Evolutionary conservation across 805 yeast genomes (phyloP).

Genomic region (Wickerhamiella sergipiensis): DNA sequence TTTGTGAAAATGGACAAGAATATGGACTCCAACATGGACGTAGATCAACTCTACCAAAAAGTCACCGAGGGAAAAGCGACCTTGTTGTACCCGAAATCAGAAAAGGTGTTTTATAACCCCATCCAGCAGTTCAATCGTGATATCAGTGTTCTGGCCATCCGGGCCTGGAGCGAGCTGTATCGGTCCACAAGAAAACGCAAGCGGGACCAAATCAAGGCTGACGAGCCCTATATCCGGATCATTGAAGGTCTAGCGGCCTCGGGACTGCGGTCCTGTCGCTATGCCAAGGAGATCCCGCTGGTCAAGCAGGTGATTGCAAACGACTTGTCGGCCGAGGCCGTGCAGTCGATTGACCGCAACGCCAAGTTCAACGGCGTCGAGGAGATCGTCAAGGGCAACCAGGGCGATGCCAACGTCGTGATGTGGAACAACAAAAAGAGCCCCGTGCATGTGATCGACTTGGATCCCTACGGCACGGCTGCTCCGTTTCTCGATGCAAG

Average conservation of each 20-base stretch:
- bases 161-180: slow-evolving; percentile 68
- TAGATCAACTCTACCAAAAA: slow-evolving; percentile 4
- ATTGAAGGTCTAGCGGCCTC: slow-evolving; percentile 91
- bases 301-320: slow-evolving; percentile 71
- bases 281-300: slow-evolving; percentile 79
- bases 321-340: slow-evolving; percentile 79
- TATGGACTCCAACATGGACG: background rate
- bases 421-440: slow-evolving; percentile 38
- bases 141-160: slow-evolving; percentile 67
- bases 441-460: slow-evolving; percentile 71
- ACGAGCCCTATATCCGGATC: slow-evolving; percentile 44
- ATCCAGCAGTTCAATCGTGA: slow-evolving; percentile 96
- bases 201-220: slow-evolving; percentile 10
- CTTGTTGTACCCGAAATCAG: slow-evolving; percentile 67
- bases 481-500: slow-evolving; percentile 93
- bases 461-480: slow-evolving; percentile 97
- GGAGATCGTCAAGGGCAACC: slow-evolving; percentile 46
- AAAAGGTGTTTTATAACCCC: slow-evolving; percentile 85
- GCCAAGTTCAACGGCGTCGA: slow-evolving; percentile 50
- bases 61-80: slow-evolving; percentile 70
- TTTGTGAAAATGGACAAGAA: no score
- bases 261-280: slow-evolving; percentile 85
- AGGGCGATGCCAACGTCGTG: slow-evolving; percentile 81
- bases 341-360: slow-evolving; percentile 60
- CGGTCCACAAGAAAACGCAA: slow-evolving; percentile 12